Conservation (phyloP, 345 rosid genomes). For the Heritiera fomes region DNA sequence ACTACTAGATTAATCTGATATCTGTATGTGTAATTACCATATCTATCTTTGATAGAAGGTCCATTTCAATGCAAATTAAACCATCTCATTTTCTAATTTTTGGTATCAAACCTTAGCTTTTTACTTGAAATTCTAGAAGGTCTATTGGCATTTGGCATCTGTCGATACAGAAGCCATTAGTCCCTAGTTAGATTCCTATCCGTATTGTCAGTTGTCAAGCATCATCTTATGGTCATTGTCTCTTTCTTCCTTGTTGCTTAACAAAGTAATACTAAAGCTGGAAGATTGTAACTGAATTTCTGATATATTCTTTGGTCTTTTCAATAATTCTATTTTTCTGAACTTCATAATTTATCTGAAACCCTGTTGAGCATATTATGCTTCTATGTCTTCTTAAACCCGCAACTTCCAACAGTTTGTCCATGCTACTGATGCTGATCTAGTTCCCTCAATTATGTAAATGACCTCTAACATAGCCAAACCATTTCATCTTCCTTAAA, state of each 20-base stretch:
- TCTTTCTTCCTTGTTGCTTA: neutral
- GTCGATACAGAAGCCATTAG: neutral
- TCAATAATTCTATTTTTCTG: neutral
- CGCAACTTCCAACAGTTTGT: neutral
- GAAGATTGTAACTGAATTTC: neutral
- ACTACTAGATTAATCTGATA: neutral
- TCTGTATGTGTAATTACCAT: too few relatives aligned
- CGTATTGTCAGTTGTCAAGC: neutral
- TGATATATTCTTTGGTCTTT: neutral
- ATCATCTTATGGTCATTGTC: neutral
- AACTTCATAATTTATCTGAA: too few relatives aligned
- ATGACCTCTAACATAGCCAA: neutral
- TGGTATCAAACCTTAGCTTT: neutral
- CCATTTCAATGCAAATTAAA: neutral
- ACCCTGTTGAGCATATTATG: too few relatives aligned
- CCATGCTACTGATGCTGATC: neutral
- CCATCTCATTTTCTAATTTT: conserved; percentile 1
- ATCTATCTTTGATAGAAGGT: neutral
- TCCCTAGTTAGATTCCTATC: neutral
- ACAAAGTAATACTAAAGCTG: neutral
- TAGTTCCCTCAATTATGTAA: neutral
- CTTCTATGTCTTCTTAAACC: too few relatives aligned
- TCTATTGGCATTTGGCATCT: neutral
- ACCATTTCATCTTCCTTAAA: neutral
- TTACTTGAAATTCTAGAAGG: neutral